Percentiles rank a stretch among this genome's conserved stretches.
These are phyloP conservation scores for Cordyceps cicadae DNA, from an alignment of 2,329 filamentous ascomycete species.

Conservation along the genomic window DNA sequence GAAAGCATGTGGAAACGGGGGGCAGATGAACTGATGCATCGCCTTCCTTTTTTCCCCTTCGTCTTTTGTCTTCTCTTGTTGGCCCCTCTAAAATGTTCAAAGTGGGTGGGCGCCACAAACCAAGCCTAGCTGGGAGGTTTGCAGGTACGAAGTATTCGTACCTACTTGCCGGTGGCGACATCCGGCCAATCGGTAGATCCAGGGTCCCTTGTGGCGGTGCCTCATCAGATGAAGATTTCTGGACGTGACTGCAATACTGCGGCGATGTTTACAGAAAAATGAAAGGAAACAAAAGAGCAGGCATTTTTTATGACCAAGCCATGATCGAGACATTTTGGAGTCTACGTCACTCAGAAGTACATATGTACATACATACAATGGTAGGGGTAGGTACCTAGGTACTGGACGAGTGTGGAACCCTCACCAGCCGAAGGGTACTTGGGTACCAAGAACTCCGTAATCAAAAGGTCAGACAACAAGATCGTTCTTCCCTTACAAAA, in stretches of 20 bases:
- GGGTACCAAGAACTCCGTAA: not conserved
- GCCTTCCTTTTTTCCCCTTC: not conserved
- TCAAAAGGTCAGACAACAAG: not conserved
- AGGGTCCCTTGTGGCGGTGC: not conserved
- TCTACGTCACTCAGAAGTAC: too few species aligned
- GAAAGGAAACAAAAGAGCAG: not conserved
- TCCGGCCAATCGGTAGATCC: slow-evolving; percentile 3
- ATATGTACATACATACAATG: too few species aligned
- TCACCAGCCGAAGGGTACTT: not conserved
- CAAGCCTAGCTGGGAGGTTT: not conserved
- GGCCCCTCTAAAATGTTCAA: not conserved
- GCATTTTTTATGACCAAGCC: too few species aligned
- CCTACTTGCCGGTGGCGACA: not conserved
- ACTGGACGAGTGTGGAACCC: too few species aligned
- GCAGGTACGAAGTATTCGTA: slow-evolving; percentile 8
- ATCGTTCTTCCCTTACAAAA: not conserved
- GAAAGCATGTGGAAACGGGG: slow-evolving; percentile 12
- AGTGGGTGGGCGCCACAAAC: not conserved
- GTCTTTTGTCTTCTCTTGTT: not conserved
- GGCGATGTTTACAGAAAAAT: not conserved
- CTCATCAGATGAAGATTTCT: too few species aligned
- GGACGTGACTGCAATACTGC: too few species aligned
- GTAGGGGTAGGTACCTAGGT: too few species aligned
- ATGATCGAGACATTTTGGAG: too few species aligned
- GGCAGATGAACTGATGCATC: slow-evolving; percentile 8